Percentiles rank a stretch among this genome's conserved stretches.
Evolutionary conservation across 129 eudicot genomes (phyloP).

Genomic region (Arctium lappa): DNA sequence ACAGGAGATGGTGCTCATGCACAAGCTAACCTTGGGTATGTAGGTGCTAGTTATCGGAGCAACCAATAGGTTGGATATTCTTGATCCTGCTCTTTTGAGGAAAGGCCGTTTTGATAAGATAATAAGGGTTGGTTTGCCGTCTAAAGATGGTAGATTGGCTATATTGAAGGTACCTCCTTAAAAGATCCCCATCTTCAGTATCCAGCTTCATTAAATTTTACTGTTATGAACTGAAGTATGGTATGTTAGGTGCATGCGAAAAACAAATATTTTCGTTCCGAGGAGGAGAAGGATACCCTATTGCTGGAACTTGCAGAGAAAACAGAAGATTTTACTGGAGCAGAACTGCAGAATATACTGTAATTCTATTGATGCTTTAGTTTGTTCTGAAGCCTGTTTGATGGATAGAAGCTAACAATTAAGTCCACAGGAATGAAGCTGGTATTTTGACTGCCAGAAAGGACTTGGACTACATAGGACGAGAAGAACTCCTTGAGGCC

Average conservation of each 20-base stretch:
- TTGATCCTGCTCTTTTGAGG: constrained; percentile 94
- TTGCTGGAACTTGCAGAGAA: constrained; percentile 77
- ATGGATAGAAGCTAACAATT: constrained; percentile 29
- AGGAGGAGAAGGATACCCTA: constrained; percentile 71
- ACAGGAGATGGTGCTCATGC: not conserved
- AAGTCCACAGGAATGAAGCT: constrained; percentile 81
- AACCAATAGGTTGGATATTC: constrained; percentile 91
- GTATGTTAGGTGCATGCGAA: constrained; percentile 74
- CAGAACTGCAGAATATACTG: constrained; percentile 95
- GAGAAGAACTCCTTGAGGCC: constrained; percentile 90
- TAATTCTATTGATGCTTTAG: constrained; percentile 19
- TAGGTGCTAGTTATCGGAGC: constrained; percentile 92
- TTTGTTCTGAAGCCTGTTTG: not conserved
- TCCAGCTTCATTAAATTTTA: constrained; percentile 12
- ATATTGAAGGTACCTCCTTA: constrained; percentile 63
- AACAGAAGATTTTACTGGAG: constrained; percentile 94
- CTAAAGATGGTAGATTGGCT: constrained; percentile 89
- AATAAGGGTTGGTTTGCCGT: constrained; percentile 90
- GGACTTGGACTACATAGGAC: constrained; percentile 79
- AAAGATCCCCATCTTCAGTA: not conserved
- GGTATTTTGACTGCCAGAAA: constrained; percentile 93
- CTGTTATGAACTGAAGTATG: not conserved
- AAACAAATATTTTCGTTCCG: constrained; percentile 82
- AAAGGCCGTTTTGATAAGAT: constrained; percentile 97
- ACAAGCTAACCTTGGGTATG: constrained; percentile 10